A percentile compares a stretch with the other conserved stretches of the same genome.
These are phyloP conservation scores for Canariomyces notabilis DNA, from an alignment of 2,329 filamentous ascomycete species.

Conservation along the genomic window DNA sequence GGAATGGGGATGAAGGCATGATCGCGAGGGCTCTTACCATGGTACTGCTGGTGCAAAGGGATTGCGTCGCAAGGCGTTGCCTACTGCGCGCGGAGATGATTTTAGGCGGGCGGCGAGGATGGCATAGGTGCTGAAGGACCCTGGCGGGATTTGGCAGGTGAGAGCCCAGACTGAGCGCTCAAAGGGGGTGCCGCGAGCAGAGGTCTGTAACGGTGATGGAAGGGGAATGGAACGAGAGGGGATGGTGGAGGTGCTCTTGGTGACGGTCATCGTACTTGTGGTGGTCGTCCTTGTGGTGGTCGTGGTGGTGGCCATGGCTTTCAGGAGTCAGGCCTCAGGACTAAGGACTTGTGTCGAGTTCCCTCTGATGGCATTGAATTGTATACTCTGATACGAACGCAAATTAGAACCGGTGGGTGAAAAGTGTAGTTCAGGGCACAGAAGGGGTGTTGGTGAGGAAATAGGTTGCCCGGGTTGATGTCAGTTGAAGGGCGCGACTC, in stretches of 20 bases:
- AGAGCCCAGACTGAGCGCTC: conserved; percentile 64
- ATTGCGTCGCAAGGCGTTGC: conserved; percentile 71
- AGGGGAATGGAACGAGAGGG: not conserved
- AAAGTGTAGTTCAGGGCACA: no score
- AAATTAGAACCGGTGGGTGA: no score
- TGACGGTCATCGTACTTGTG: not conserved
- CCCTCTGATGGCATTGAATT: no score
- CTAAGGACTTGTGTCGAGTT: no score
- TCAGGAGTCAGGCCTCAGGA: no score
- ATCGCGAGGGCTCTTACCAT: conserved; percentile 41
- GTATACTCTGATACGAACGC: no score
- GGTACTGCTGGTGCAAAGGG: conserved; percentile 79
- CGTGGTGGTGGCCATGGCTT: not conserved
- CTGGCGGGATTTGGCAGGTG: conserved; percentile 71
- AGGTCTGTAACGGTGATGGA: conserved; percentile 10
- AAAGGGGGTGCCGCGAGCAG: conserved; percentile 41
- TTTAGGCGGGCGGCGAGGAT: conserved; percentile 61
- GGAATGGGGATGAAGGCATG: not conserved
- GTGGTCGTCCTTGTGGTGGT: not conserved
- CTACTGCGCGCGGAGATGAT: conserved; percentile 71
- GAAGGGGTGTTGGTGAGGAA: no score
- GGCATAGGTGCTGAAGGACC: conserved; percentile 73
- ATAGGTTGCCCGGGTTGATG: conserved; percentile 4
- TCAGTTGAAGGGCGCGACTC: conserved; percentile 16
- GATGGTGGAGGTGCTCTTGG: not conserved